phyloP scores from a whole-genome alignment of 371 early-diverging fungal genomes.

The Conidiobolus incongruus region DNA sequence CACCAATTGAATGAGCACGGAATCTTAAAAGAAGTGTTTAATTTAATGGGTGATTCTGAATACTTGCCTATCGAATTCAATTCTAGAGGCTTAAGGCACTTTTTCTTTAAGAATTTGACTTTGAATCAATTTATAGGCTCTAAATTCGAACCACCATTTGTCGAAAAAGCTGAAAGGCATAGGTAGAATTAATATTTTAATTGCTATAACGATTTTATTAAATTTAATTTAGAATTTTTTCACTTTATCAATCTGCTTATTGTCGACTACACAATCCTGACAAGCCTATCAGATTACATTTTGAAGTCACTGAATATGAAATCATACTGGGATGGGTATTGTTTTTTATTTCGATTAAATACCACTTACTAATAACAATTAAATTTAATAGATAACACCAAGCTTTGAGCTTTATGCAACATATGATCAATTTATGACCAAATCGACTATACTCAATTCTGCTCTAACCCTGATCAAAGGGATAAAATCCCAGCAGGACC shows the following conservation, averaged over 20 bases:
- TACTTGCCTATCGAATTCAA: background rate
- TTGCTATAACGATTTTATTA: background rate
- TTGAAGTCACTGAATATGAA: background rate
- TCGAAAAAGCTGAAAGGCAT: background rate
- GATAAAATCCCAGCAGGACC: background rate
- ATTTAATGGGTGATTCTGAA: background rate
- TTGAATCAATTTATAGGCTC: background rate
- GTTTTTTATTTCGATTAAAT: too few relatives aligned
- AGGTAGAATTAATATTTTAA: background rate
- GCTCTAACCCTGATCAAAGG: background rate
- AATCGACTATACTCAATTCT: background rate
- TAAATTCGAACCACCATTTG: background rate
- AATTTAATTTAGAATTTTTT: background rate
- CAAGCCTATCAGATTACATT: background rate
- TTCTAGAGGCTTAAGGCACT: conserved; percentile 1
- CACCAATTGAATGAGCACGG: too few relatives aligned
- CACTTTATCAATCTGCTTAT: background rate
- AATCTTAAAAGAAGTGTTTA: background rate
- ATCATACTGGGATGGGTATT: background rate
- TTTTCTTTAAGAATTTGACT: background rate
- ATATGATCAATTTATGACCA: background rate
- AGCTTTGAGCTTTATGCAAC: background rate
- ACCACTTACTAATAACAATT: too few relatives aligned
- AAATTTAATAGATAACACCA: too few relatives aligned
- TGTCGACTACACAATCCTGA: background rate